A percentile compares a stretch with the other conserved stretches of the same genome.
Conservation (phyloP, 1,284 basidiomycete species). For the Sparassis latifolia region DNA sequence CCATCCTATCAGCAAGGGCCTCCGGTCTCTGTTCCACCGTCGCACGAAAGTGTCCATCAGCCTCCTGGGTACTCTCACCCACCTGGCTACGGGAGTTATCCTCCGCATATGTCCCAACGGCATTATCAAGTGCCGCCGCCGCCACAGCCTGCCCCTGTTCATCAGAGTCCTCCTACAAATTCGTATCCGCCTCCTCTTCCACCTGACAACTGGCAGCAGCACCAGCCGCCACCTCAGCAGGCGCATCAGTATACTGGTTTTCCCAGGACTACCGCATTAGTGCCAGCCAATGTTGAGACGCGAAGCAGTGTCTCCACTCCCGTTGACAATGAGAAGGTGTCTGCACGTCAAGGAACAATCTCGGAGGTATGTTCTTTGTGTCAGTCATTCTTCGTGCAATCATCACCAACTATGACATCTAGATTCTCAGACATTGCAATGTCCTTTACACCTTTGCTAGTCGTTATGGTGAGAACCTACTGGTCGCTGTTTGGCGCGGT, state of each 20-base stretch:
- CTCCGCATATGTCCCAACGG: constrained; percentile 16
- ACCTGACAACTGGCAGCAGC: constrained; percentile 30
- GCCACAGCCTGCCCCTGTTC: constrained; percentile 21
- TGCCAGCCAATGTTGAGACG: constrained; percentile 31
- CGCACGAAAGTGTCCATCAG: constrained; percentile 22
- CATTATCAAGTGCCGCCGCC: constrained; percentile 20
- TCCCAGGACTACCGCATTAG: constrained; percentile 22
- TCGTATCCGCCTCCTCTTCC: constrained; percentile 26
- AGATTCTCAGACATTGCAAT: constrained; percentile 59
- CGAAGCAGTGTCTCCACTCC: constrained; percentile 13
- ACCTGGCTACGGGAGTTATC: constrained; percentile 19
- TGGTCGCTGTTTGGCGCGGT: background rate
- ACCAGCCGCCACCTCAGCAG: constrained; percentile 14
- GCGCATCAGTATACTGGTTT: constrained; percentile 18
- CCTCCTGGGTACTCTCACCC: constrained; percentile 17
- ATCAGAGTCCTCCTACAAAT: constrained; percentile 18
- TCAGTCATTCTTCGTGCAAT: too few relatives aligned
- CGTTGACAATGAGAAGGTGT: constrained; percentile 14
- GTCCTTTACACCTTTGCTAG: constrained; percentile 55
- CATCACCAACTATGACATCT: background rate
- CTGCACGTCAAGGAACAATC: constrained; percentile 16
- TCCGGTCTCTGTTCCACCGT: constrained; percentile 14
- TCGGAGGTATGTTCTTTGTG: constrained; percentile 11
- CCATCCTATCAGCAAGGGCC: constrained; percentile 19
- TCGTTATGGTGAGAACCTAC: constrained; percentile 47